Evolutionary conservation across 208 protist species (phyloP).

Genomic region (Zelonia costaricensis): DNA sequence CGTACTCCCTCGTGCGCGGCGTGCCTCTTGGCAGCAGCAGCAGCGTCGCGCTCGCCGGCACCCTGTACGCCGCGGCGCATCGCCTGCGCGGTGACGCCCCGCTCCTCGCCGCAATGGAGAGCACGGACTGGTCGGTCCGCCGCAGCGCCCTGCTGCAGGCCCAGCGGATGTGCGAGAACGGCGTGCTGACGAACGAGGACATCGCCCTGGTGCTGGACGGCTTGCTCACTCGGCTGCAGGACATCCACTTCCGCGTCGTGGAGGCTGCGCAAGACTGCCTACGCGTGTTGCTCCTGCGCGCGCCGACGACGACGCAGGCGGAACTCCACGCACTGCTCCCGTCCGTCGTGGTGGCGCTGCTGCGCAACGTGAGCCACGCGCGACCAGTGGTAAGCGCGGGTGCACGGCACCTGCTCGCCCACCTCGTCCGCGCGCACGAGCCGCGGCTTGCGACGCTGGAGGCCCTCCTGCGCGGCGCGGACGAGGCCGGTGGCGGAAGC

Average conservation of each 20-base stretch:
- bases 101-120: constrained; percentile 24
- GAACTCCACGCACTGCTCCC: background rate
- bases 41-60: too few relatives aligned
- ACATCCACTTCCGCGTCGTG: constrained; percentile 52
- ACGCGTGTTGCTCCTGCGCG: background rate
- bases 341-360: constrained; percentile 1
- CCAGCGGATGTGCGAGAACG: constrained; percentile 4
- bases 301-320: constrained; percentile 10
- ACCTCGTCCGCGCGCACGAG: constrained; percentile 5
- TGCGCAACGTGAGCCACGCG: constrained; percentile 7
- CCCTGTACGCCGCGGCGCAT: background rate
- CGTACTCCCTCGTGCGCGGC: background rate
- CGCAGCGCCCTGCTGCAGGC: constrained; percentile 9
- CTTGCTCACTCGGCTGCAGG: constrained; percentile 38
- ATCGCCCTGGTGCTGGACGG: background rate
- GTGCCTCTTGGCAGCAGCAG: background rate
- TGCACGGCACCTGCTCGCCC: constrained; percentile 10
- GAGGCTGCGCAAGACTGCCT: constrained; percentile 40
- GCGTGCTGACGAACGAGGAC: constrained; percentile 5
- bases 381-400: constrained; percentile 6
- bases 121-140: constrained; percentile 40
- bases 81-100: background rate
- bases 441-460: constrained; percentile 5
- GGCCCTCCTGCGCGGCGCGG: constrained; percentile 5
- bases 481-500: background rate